Percentiles rank a stretch among this genome's conserved stretches.
These are phyloP conservation scores for Jacaranda copaia DNA, from an alignment of 257 asterid genomes.

Conservation along the genomic window DNA sequence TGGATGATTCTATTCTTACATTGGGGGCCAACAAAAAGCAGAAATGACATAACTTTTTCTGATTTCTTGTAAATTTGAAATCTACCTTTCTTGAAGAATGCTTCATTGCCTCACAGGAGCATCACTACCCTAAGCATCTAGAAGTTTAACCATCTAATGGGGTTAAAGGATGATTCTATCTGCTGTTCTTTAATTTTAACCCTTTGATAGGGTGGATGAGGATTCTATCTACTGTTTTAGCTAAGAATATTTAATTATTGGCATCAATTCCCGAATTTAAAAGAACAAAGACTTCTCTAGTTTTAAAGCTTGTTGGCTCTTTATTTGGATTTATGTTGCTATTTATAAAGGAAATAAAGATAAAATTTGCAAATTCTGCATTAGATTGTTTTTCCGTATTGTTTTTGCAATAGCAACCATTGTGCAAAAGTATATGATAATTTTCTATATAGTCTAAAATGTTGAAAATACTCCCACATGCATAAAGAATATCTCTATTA, in stretches of 20 bases:
- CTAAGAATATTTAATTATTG: background rate
- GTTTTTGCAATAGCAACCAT: too few relatives aligned
- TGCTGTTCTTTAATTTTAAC: background rate
- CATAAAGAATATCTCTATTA: too few relatives aligned
- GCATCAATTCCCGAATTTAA: background rate
- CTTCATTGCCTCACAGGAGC: conserved; percentile 32
- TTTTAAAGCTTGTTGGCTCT: background rate
- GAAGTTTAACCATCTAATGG: background rate
- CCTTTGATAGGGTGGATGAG: background rate
- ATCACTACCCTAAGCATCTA: conserved; percentile 17
- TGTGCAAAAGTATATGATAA: too few relatives aligned
- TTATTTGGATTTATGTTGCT: background rate
- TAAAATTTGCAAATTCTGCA: background rate
- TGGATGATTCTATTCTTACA: conserved; percentile 39
- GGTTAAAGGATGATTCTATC: background rate
- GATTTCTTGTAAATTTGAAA: background rate
- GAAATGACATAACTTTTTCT: background rate
- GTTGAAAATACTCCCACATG: too few relatives aligned
- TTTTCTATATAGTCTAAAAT: too few relatives aligned
- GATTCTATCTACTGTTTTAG: background rate
- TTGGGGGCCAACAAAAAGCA: conserved; percentile 37
- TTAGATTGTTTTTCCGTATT: too few relatives aligned
- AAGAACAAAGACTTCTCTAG: background rate
- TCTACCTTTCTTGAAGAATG: conserved; percentile 37
- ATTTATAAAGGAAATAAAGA: too few relatives aligned